Evolutionary conservation across 2,329 filamentous ascomycete species (phyloP), one percentile per base, ranked within the genome.

Genomic region (Trichophyton benhamiae): DNA sequence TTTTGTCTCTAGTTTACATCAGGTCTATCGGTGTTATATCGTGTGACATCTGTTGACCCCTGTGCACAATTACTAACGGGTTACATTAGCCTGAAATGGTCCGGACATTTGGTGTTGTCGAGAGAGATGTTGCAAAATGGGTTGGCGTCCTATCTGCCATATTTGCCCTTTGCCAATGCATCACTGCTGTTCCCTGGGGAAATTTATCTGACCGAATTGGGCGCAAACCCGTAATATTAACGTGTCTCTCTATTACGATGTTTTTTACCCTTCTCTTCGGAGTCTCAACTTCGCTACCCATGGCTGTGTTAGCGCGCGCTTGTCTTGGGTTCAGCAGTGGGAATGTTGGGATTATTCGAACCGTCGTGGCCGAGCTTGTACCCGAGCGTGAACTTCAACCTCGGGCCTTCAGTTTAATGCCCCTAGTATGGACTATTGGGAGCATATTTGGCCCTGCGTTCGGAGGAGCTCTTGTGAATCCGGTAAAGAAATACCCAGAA

Each of bases 361-460:
- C 90, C 15, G 90, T 94, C 77, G 91, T 96, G 1, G 92, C 92
- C 0, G 92, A 96, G 73, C 85, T 96, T 81, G 91, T 96, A 1
- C 88, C 90, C 0, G 85, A 94, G 72, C 90, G 83, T 71, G 87
- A 91, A 69, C 79, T 96, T 5, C 92, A 96, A 70, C 91, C 92
- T 0, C 80, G 85, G 59, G 94, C 94, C 0, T 97, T 97, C 73
- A 91, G 87, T 65, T 80, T 97, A 53, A 96, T 97, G 91, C 92
- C 92, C 3, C 76, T 97, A 15, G 88, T 87, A 1, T 97, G 90
- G 87, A 91, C 86, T 9, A 78, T 96, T 59, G 92, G 92, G 0
- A 88, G 85, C 41, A 89, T 96, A 42, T 88, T 96, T 66, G 92
- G 92, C 0, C 92, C 92, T 0, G 86, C 85, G 3, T 87, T 97